These are phyloP conservation scores for Dillenia turbinata DNA, from an alignment of 164 flowering plant genomes.

Conservation along the genomic window DNA sequence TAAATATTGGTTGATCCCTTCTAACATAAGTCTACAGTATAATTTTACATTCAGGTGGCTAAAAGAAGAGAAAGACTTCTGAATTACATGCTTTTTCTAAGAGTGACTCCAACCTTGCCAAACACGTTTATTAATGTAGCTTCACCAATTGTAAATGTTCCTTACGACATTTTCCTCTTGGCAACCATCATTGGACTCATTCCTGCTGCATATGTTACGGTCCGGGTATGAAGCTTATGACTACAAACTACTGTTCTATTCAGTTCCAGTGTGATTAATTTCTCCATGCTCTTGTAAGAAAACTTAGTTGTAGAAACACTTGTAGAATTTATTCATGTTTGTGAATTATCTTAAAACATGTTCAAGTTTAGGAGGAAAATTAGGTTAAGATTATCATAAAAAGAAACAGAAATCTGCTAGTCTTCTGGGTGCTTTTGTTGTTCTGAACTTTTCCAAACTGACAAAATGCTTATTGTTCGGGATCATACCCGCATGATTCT, in stretches of 20 bases:
- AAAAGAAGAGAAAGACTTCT: constrained; percentile 63
- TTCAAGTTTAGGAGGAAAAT: too few relatives aligned
- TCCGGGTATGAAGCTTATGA: constrained; percentile 47
- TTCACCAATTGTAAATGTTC: constrained; percentile 94
- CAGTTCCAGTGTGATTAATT: not conserved
- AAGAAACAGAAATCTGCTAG: too few relatives aligned
- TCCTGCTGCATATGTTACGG: constrained; percentile 95
- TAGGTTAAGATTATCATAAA: too few relatives aligned
- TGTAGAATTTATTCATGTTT: too few relatives aligned
- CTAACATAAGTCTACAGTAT: not conserved
- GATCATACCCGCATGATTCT: not conserved
- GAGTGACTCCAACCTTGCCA: constrained; percentile 94
- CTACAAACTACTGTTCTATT: too few relatives aligned
- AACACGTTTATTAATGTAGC: constrained; percentile 93
- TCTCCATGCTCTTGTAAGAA: not conserved
- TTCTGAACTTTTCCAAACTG: too few relatives aligned
- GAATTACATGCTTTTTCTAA: constrained; percentile 94
- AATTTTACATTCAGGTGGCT: constrained; percentile 56
- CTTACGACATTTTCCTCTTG: constrained; percentile 79
- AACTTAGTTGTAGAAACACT: too few relatives aligned
- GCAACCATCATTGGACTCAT: constrained; percentile 85
- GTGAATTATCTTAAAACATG: too few relatives aligned
- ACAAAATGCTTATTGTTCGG: too few relatives aligned
- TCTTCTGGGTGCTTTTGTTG: too few relatives aligned
- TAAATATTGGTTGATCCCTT: not conserved